Base-by-base conservation (phyloP, 2,329 filamentous ascomycete genomes). In the Ophiostoma montium region DNA sequence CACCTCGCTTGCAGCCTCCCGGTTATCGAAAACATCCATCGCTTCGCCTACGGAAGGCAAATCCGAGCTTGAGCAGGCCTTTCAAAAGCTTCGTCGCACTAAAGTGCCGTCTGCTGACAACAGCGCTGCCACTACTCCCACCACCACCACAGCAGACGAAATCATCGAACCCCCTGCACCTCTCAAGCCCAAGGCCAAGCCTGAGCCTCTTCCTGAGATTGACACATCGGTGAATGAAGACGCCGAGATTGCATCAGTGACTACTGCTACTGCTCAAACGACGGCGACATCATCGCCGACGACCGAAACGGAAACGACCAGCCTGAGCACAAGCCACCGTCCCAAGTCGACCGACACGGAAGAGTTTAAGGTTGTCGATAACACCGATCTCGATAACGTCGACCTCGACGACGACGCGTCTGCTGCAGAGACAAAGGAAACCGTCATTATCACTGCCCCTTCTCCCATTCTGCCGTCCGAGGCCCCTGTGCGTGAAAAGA, bases 371-470 rank as follows among this genome's bases (percentile, higher is more conserved):
- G 61, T 73, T 39, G 75, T 73, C 19, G 64, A 65, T 55, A 66
- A 68, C 49, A 56, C 54, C 36, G 59, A 59, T 13, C 62, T 78
- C 50, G 72, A 78, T 59, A 72, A 82, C 60, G 78, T 88, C 53
- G 83, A 78, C 58, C 70, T 90, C 51, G 76, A 79, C 61, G 80
- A 79, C 60, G 76, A 80, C 52, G 62, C 63, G 8, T 41, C 31
- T 30, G 32, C 35, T 33, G 35, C 46, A 2, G 35, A 50, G 19
- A 48, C 49, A 21, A 35, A 47, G n/a, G 39, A 42, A 9, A 15
- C 15, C 13, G 15, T 16, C 35, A 16, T 15, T 5, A 30, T 32
- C 1, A 12, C 18, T 3, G 8, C 32, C 32, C 4, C 32, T 3
- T 11, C 32, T 11, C 13, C 32, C 4, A 8, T 27, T 27, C 5